Conservation (phyloP, 257 asterid species). For the Solanum neorickii region DNA sequence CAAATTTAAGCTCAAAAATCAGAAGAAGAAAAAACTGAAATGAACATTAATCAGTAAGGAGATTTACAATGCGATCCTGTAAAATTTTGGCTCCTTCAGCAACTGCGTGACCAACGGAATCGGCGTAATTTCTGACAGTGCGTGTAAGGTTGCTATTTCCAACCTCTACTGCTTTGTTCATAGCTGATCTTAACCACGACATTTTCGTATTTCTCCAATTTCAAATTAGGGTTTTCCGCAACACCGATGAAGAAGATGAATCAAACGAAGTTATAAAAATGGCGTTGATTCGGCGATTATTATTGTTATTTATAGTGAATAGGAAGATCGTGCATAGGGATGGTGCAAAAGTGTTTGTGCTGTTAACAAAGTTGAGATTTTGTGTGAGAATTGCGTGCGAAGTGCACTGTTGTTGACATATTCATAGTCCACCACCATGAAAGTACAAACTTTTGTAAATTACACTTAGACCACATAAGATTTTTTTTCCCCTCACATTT, state of each 20-base stretch:
- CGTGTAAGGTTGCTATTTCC: conserved; percentile 92
- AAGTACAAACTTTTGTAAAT: neutral
- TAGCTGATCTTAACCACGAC: conserved; percentile 97
- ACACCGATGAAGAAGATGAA: neutral
- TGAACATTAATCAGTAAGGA: neutral
- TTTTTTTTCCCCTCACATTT: neutral
- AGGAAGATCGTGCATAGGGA: neutral
- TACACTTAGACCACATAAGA: neutral
- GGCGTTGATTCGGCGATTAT: neutral
- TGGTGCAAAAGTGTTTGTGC: neutral
- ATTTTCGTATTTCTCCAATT: conserved; percentile 15
- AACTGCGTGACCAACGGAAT: conserved; percentile 92
- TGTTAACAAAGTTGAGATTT: neutral
- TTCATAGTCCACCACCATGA: neutral
- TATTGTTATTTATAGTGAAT: neutral
- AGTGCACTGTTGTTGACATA: neutral
- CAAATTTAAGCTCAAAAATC: neutral
- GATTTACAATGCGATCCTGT: conserved; percentile 77
- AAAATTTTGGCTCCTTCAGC: conserved; percentile 88
- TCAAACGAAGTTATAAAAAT: neutral
- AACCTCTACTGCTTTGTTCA: conserved; percentile 96
- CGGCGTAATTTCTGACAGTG: conserved; percentile 76
- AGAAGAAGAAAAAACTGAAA: neutral
- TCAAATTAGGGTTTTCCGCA: neutral
- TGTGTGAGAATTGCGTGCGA: neutral